Conservation (phyloP, 73 alveolate genomes). For the Paraurostyla sp. region DNA sequence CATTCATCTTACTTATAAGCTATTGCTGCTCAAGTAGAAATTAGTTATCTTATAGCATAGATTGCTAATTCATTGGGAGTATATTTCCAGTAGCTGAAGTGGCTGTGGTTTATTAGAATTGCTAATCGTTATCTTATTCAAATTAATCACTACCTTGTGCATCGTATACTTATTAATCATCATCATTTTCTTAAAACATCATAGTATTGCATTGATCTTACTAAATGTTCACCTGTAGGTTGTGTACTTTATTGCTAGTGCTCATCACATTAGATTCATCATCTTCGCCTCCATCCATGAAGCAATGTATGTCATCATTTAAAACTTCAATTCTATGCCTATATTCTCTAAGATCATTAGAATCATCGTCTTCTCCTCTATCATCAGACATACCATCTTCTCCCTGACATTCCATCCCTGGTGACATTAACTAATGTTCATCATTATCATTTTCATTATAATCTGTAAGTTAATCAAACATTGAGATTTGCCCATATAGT, state of each 20-base stretch:
- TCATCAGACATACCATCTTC: constrained; percentile 15
- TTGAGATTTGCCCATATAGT: constrained; percentile 44
- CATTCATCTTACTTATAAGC: neutral
- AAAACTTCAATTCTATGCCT: constrained; percentile 22
- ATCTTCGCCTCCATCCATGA: constrained; percentile 27
- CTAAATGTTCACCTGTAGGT: neutral
- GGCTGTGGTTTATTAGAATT: neutral
- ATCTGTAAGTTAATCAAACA: constrained; percentile 50
- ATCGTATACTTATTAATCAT: too few relatives aligned
- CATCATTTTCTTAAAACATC: constrained; percentile 33
- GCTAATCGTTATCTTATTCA: neutral
- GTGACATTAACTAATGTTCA: neutral
- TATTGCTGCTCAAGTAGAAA: neutral
- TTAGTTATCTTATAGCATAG: neutral
- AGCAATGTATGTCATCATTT: neutral
- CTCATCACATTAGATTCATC: neutral
- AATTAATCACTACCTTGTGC: too few relatives aligned
- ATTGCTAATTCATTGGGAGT: constrained; percentile 12
- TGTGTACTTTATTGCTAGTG: constrained; percentile 15
- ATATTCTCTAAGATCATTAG: constrained; percentile 19
- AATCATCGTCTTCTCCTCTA: constrained; percentile 58
- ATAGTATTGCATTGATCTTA: constrained; percentile 5
- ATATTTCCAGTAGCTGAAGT: too few relatives aligned
- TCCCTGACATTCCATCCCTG: neutral
- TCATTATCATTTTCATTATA: constrained; percentile 48